A percentile compares a stretch with the other conserved stretches of the same genome.
These are phyloP conservation scores for Arxiozyma slooffiae DNA, from an alignment of 1,139 yeast genomes.

Conservation along the genomic window DNA sequence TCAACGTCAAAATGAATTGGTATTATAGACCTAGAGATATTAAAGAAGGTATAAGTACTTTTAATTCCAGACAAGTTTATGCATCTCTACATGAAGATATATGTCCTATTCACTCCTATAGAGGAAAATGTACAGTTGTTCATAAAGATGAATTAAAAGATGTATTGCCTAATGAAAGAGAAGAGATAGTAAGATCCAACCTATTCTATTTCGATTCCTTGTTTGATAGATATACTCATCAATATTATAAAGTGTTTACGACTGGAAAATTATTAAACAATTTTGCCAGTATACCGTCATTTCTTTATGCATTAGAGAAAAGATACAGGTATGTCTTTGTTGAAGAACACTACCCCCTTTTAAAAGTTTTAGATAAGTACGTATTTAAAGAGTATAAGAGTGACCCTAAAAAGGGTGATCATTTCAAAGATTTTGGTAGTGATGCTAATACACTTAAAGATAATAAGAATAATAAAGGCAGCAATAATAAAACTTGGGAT, in stretches of 20 bases:
- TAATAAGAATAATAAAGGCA: not conserved
- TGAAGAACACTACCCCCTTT: constrained; percentile 37
- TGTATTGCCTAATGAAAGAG: constrained; percentile 11
- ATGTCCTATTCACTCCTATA: constrained; percentile 65
- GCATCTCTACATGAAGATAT: constrained; percentile 83
- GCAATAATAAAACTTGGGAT: constrained; percentile 26
- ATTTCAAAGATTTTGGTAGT: not conserved
- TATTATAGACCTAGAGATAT: constrained; percentile 84
- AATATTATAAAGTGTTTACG: constrained; percentile 69
- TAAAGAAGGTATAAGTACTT: constrained; percentile 31
- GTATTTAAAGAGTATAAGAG: constrained; percentile 9
- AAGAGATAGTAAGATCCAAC: constrained; percentile 50
- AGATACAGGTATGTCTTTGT: constrained; percentile 67
- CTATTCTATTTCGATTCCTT: constrained; percentile 77
- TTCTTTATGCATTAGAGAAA: constrained; percentile 52
- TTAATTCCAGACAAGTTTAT: constrained; percentile 64
- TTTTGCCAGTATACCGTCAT: constrained; percentile 40
- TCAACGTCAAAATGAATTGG: constrained; percentile 74
- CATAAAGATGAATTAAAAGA: constrained; percentile 52
- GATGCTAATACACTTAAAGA: not conserved
- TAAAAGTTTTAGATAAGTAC: constrained; percentile 20
- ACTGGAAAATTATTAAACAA: constrained; percentile 46
- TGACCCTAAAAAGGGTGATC: not conserved
- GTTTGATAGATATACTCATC: constrained; percentile 78
- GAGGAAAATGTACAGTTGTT: constrained; percentile 66